Percentiles rank a stretch among this genome's conserved stretches.
Evolutionary conservation across 768 basidiomycete species (phyloP).

Genomic region (Hygrocybe punicea): DNA sequence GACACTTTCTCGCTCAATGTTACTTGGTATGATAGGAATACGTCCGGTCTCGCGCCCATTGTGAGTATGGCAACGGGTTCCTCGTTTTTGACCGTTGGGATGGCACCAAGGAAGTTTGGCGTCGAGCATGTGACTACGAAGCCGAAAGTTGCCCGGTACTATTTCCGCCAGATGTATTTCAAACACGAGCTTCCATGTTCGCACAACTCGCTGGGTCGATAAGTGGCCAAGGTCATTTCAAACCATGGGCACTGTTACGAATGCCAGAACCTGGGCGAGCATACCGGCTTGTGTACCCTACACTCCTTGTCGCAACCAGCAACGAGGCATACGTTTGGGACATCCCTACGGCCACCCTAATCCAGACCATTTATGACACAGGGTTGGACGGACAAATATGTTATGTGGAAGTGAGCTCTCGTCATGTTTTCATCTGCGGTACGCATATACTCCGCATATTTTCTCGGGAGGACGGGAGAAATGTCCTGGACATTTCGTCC

Average conservation of each 20-base stretch:
- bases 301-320: slow-evolving; percentile 48
- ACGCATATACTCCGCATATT: slow-evolving; percentile 49
- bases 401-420: slow-evolving; percentile 64
- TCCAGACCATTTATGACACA: slow-evolving; percentile 47
- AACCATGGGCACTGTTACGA: slow-evolving; percentile 56
- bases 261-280: slow-evolving; percentile 48
- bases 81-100: slow-evolving; percentile 63
- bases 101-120: slow-evolving; percentile 69
- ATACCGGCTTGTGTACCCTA: slow-evolving; percentile 67
- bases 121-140: slow-evolving; percentile 38
- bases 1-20: neutral
- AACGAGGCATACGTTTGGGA: slow-evolving; percentile 59
- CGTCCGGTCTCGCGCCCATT: slow-evolving; percentile 58
- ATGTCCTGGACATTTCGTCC: slow-evolving; percentile 44
- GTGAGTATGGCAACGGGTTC: slow-evolving; percentile 71
- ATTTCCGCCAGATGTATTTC: slow-evolving; percentile 36
- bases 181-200: slow-evolving; percentile 11
- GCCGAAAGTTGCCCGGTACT: slow-evolving; percentile 16
- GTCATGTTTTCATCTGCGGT: slow-evolving; percentile 61
- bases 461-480: slow-evolving; percentile 43
- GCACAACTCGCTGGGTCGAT: slow-evolving; percentile 13
- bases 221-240: slow-evolving; percentile 49
- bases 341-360: slow-evolving; percentile 46
- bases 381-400: slow-evolving; percentile 37
- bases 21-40: slow-evolving; percentile 35